These are phyloP conservation scores for Saccharomycopsis phalli DNA, from an alignment of 1,139 yeast species.

Conservation along the genomic window DNA sequence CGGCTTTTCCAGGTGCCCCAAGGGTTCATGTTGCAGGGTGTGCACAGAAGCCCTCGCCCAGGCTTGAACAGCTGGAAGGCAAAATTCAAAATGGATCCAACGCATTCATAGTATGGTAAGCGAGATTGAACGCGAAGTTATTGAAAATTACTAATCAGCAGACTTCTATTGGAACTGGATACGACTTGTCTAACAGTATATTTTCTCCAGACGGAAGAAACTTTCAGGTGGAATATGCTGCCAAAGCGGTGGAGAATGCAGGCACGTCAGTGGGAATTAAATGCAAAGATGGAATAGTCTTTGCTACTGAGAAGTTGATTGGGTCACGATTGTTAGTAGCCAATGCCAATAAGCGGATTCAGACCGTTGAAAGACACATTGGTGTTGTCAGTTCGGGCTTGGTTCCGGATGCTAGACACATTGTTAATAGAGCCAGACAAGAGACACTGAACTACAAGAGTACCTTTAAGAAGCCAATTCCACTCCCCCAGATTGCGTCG, in stretches of 20 bases:
- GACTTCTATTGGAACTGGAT: constrained; percentile 97
- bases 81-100: not conserved
- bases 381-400: constrained; percentile 95
- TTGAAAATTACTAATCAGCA: constrained; percentile 20
- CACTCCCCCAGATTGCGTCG: constrained; percentile 76
- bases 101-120: not conserved
- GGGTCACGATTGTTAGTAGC: constrained; percentile 84
- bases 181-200: constrained; percentile 91
- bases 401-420: constrained; percentile 92
- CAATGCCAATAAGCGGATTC: constrained; percentile 80
- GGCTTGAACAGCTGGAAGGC: constrained; percentile 3
- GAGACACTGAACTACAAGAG: constrained; percentile 79
- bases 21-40: too few relatives aligned
- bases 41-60: too few relatives aligned
- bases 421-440: constrained; percentile 86
- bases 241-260: constrained; percentile 95
- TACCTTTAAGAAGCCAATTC: constrained; percentile 66
- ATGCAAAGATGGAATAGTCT: constrained; percentile 84
- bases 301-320: constrained; percentile 92
- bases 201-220: constrained; percentile 88
- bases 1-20: not conserved
- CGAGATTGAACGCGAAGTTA: too few relatives aligned
- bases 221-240: constrained; percentile 97
- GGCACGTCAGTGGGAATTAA: constrained; percentile 92
- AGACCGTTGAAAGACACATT: constrained; percentile 84